phyloP scores from a whole-genome alignment of 2,329 filamentous ascomycete genomes.

The Phialophora tarda region DNA sequence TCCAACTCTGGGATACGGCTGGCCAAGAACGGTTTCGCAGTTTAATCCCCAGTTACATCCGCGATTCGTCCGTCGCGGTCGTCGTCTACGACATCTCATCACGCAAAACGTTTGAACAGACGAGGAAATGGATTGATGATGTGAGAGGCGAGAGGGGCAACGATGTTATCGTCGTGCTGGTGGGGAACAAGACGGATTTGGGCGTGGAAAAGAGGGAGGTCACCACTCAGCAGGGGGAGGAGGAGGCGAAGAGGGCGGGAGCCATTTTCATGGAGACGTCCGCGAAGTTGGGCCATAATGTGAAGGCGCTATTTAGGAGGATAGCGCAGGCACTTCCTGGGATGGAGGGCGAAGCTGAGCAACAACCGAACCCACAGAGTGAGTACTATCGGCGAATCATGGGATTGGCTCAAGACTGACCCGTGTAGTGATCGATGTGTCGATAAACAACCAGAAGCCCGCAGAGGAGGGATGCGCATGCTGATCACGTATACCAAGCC shows the following conservation, averaged over 20 bases:
- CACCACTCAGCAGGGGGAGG: constrained; percentile 92
- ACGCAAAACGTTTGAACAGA: constrained; percentile 97
- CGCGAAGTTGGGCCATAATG: constrained; percentile 96
- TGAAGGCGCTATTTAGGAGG: constrained; percentile 95
- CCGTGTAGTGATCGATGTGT: constrained; percentile 39
- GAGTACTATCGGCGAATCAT: constrained; percentile 3
- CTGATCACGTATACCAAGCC: constrained; percentile 15
- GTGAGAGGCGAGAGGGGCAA: constrained; percentile 95
- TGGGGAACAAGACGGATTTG: constrained; percentile 98
- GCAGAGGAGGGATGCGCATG: constrained; percentile 39
- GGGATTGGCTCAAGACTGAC: not conserved
- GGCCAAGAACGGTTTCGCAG: constrained; percentile 97
- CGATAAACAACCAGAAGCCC: constrained; percentile 39
- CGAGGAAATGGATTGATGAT: constrained; percentile 99
- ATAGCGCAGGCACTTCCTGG: constrained; percentile 97
- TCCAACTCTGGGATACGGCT: constrained; percentile 98
- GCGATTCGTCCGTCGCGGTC: constrained; percentile 95
- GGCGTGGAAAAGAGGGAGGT: constrained; percentile 94
- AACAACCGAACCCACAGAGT: constrained; percentile 41
- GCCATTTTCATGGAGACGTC: constrained; percentile 99
- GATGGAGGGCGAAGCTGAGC: constrained; percentile 87
- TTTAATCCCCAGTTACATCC: constrained; percentile 96
- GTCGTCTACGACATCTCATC: constrained; percentile 99
- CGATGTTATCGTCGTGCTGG: constrained; percentile 97
- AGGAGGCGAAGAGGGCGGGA: constrained; percentile 97